Percentiles rank a stretch among this genome's conserved stretches.
Conservation (phyloP, 768 basidiomycete genomes). For the Hortiboletus campestris region DNA sequence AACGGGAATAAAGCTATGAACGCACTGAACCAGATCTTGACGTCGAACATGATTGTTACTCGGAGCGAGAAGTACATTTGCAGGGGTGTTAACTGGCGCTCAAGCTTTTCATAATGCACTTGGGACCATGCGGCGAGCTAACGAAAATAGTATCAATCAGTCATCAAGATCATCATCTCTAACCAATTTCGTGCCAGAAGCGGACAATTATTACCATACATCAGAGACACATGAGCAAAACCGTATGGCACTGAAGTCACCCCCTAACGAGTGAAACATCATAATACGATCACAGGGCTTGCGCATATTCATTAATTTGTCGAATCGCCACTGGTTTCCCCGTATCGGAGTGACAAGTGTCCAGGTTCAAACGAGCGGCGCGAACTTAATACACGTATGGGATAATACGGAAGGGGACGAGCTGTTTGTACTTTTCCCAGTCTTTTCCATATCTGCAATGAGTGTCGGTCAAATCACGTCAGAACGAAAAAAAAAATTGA, state of each 20-base stretch:
- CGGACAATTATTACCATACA: too few relatives aligned
- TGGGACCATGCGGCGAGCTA: not conserved
- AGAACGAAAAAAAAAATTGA: not conserved
- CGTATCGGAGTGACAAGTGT: not conserved
- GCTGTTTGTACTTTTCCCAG: conserved; percentile 86
- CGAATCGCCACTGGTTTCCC: not conserved
- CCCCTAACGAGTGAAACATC: not conserved
- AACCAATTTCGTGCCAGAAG: too few relatives aligned
- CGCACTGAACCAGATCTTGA: conserved; percentile 22
- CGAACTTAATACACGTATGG: conserved; percentile 68
- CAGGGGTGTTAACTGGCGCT: too few relatives aligned
- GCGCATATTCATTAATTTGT: not conserved
- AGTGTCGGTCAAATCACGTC: not conserved
- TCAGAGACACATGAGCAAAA: too few relatives aligned
- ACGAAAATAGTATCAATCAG: not conserved
- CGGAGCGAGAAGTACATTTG: not conserved
- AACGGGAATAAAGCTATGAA: not conserved
- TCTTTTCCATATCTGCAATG: conserved; percentile 80
- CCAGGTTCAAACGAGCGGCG: not conserved
- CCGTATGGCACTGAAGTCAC: too few relatives aligned
- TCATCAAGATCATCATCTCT: not conserved
- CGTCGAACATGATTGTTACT: conserved; percentile 10
- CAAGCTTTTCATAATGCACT: not conserved
- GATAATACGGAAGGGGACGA: conserved; percentile 84
- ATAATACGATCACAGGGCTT: not conserved